Evolutionary conservation across 2,329 filamentous ascomycete genomes (phyloP), one percentile per base, ranked within the genome.

Genomic region (Cercospora nicotianae): DNA sequence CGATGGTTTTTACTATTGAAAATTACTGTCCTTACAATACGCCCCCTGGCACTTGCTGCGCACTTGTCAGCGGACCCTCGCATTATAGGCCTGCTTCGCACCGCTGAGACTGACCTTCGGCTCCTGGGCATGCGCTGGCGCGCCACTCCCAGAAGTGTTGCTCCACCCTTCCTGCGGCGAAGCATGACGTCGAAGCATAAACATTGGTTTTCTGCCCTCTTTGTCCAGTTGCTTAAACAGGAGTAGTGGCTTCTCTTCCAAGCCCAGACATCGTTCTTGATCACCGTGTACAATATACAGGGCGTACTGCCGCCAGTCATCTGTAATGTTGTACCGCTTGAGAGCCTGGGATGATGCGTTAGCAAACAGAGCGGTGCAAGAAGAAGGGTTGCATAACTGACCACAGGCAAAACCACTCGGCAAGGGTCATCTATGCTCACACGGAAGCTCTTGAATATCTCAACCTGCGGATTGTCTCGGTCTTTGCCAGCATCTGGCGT

Each of bases 261-360:
- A 84, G 0, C 91, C 93, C 42, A 99, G 81, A 79, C 94, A 98
- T 13, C 95, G 90, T 82, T 99, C 95, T 80, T 98, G 93, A 76
- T 98, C 94, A n/a, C 95, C 95, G 75, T 97, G 97, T 3, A 99
- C 95, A 78, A 99, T 99, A 78, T 98, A 99, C 33, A 99, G 83
- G 0, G 95, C 94, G 78, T 99, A 99, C 77, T 98, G 93, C 74
- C 96, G 92, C 91, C 94, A 97, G 61, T 97, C 94, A 23, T 94
- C 94, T 73, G 96, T 94, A 83, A 99, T 99, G 77, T 98, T 95
- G 82, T 99, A 99, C 79, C 97, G 97, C 79, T 96, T 96, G 18
- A 99, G 86, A 2, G 95, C 95, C 76, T 77, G 67, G 45, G 42
- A 51, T 16, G 51, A 48, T 36, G 18, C 26, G 60, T 64, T 33